phyloP scores from a whole-genome alignment of 1,139 yeast genomes.

The Pichia sp. region DNA sequence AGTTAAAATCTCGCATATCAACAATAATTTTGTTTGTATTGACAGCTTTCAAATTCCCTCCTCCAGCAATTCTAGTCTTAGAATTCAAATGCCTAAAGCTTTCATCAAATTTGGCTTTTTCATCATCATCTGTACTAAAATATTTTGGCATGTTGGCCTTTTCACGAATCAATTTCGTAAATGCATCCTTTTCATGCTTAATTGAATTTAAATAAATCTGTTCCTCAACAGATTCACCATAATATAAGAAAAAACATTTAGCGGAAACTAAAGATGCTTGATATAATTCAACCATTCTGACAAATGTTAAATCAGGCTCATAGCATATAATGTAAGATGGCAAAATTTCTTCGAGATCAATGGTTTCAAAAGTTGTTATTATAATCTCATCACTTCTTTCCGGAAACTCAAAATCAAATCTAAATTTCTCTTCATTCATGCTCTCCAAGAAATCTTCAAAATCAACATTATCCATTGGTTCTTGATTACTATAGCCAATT shows the following conservation, averaged over 20 bases:
- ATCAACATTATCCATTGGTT: too few relatives aligned
- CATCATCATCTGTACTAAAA: constrained; percentile 55
- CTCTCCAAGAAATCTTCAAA: background rate
- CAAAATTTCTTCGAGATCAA: constrained; percentile 56
- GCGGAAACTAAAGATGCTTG: constrained; percentile 51
- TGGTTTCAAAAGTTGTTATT: constrained; percentile 55
- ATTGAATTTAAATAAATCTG: constrained; percentile 69
- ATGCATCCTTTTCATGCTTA: constrained; percentile 84
- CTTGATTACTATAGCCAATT: constrained; percentile 6
- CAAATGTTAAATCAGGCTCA: constrained; percentile 80
- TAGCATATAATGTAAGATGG: constrained; percentile 83
- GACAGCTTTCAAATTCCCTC: constrained; percentile 39
- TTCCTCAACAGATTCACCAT: constrained; percentile 87
- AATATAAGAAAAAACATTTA: constrained; percentile 76
- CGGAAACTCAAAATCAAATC: constrained; percentile 26
- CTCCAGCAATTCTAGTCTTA: constrained; percentile 85
- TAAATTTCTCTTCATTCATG: background rate
- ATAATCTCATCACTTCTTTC: constrained; percentile 45
- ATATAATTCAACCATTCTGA: constrained; percentile 75
- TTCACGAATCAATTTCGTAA: constrained; percentile 77
- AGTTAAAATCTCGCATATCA: constrained; percentile 89
- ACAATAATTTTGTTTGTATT: constrained; percentile 64
- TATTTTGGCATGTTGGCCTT: constrained; percentile 73
- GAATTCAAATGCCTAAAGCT: constrained; percentile 11
- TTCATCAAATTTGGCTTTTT: constrained; percentile 34